These are phyloP conservation scores for Didymella segeticola DNA, from an alignment of 2,329 filamentous ascomycete species.

Conservation along the genomic window DNA sequence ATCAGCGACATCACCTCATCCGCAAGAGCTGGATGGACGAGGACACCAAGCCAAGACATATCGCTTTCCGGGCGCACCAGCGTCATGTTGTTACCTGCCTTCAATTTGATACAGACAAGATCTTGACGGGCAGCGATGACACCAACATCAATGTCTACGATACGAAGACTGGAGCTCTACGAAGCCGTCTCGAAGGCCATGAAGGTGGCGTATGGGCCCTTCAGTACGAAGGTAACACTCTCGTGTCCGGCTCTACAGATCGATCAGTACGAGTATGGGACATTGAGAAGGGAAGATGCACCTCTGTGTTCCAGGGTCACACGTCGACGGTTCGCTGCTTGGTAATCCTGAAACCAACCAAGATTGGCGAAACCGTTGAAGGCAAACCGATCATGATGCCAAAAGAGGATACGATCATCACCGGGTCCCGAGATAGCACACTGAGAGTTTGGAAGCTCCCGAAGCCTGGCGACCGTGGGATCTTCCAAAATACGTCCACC, in stretches of 20 bases:
- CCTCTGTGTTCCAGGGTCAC: conserved; percentile 95
- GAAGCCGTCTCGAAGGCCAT: conserved; percentile 86
- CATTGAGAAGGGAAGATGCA: conserved; percentile 89
- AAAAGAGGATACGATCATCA: conserved; percentile 94
- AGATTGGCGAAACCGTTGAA: conserved; percentile 73
- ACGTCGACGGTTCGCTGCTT: conserved; percentile 96
- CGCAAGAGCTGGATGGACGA: conserved; percentile 88
- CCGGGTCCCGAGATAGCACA: conserved; percentile 92
- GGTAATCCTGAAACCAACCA: conserved; percentile 88
- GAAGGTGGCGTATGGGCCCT: conserved; percentile 98
- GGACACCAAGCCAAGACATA: conserved; percentile 83
- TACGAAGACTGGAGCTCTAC: conserved; percentile 87
- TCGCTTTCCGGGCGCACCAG: conserved; percentile 95
- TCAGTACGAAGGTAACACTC: conserved; percentile 91
- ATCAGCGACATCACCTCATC: conserved; percentile 90
- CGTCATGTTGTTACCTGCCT: conserved; percentile 96
- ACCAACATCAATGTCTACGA: conserved; percentile 98
- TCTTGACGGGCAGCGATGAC: conserved; percentile 96
- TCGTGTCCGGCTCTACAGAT: conserved; percentile 96
- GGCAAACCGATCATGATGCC: conserved; percentile 87
- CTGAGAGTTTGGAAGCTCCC: conserved; percentile 94
- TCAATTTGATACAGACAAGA: conserved; percentile 97
- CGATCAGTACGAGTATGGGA: conserved; percentile 99
- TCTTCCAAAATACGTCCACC: conserved; percentile 80
- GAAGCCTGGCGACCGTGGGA: conserved; percentile 75